These are phyloP conservation scores for Yueomyces sinensis DNA, from an alignment of 805 yeast genomes.

Conservation along the genomic window DNA sequence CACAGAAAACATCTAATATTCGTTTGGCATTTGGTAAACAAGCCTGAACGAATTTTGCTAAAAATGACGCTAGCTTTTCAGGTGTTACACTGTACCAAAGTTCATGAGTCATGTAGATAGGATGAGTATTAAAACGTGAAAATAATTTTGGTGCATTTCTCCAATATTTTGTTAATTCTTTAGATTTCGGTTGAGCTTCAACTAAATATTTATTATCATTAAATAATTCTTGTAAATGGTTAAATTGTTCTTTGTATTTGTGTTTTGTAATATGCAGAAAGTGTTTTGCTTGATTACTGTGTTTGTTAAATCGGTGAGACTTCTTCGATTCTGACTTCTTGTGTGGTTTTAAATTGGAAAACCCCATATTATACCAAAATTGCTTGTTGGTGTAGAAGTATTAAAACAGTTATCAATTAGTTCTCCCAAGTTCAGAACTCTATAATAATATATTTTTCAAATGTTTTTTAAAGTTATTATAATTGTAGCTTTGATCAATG, in stretches of 20 bases:
- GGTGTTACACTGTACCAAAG: constrained; percentile 87
- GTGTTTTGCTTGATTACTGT: no score
- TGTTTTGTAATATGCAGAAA: constrained; percentile 11
- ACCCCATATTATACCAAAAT: no score
- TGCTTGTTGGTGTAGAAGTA: no score
- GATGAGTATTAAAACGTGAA: constrained; percentile 49
- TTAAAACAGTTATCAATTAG: no score
- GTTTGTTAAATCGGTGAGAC: no score
- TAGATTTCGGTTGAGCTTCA: background rate
- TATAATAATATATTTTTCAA: no score
- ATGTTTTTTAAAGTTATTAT: no score
- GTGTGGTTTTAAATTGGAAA: no score
- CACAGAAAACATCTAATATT: constrained; percentile 63
- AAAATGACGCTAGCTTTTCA: constrained; percentile 51
- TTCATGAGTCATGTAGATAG: constrained; percentile 49
- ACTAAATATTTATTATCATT: background rate
- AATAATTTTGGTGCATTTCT: constrained; percentile 46
- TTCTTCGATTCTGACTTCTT: no score
- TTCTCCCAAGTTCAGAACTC: no score
- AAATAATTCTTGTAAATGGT: background rate
- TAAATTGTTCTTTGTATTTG: constrained; percentile 10
- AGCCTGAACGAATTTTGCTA: constrained; percentile 39
- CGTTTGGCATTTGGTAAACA: constrained; percentile 36
- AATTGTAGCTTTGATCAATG: no score
- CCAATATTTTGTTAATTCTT: constrained; percentile 39